Conservation (phyloP, 2,329 filamentous ascomycete genomes). For the Phialophora chinensis region DNA sequence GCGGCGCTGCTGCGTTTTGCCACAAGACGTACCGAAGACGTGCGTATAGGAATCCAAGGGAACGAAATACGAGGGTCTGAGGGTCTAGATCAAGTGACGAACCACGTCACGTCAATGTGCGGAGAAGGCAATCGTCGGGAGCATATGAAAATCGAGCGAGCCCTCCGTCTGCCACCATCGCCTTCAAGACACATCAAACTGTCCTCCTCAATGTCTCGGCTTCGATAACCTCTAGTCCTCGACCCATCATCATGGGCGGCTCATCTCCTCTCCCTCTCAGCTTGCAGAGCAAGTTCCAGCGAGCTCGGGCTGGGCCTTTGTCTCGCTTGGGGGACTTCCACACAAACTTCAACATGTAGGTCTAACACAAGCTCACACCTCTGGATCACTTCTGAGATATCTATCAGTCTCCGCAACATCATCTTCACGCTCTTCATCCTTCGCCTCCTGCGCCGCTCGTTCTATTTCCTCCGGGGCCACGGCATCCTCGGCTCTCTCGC, state of each 20-base stretch:
- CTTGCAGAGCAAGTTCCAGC: constrained; percentile 53
- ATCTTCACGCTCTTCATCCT: constrained; percentile 88
- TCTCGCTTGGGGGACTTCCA: constrained; percentile 45
- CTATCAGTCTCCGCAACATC: constrained; percentile 75
- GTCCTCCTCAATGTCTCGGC: constrained; percentile 25
- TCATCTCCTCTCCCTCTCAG: constrained; percentile 51
- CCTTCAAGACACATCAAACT: not conserved
- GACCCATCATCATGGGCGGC: constrained; percentile 44
- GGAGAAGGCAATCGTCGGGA: not conserved
- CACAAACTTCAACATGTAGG: constrained; percentile 54
- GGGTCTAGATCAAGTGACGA: not conserved
- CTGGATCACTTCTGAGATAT: not conserved
- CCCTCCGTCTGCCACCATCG: not conserved
- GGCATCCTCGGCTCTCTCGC: constrained; percentile 79
- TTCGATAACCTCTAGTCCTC: constrained; percentile 22
- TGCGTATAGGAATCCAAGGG: not conserved
- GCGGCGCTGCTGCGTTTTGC: not conserved
- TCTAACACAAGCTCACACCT: constrained; percentile 16
- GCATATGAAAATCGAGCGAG: not conserved
- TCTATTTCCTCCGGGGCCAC: constrained; percentile 86
- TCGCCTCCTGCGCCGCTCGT: constrained; percentile 77
- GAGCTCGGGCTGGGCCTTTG: constrained; percentile 44
- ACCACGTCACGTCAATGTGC: constrained; percentile 1
- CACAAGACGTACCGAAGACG: not conserved
- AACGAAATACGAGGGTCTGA: constrained; percentile 29